Evolutionary conservation across 805 yeast genomes (phyloP), one percentile per base, ranked within the genome.

Genomic region (Lachancea thermotolerans): DNA sequence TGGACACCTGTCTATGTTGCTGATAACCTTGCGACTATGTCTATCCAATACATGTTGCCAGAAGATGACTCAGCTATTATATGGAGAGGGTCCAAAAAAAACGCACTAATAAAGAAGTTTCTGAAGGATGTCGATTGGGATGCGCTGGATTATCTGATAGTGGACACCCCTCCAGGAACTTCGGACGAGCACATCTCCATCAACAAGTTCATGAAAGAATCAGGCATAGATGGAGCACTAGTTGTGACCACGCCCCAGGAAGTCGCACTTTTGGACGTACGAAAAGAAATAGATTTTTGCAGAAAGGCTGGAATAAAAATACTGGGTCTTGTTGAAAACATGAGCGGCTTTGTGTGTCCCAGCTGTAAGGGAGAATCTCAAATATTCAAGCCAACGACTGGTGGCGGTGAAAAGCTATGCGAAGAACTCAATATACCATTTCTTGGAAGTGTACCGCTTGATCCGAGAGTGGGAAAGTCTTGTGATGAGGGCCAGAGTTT

Each of bases 261-360:
- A 63, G 98, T 91, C 16, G 95, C 99, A 0, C 68, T 93, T 35
- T 67, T 93, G 38, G 99, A 93, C 60, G 99, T 93, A 4, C 72
- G 99, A 46, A 93, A 93, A 65, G 99, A 93, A 60, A 86, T 93
- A 16, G 95, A 91, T 60, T 93, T 93, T 57, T 93, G 99, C 65
- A 73, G 80, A 36, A 93, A 93, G 64, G 98, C 98, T 1, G 82
- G 81, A 2, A 89, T 93, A 49, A 82, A 75, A 48, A 76, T 93
- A 2, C 64, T 93, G 37, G 99, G 99, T 0, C 66, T 93, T 11
- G 97, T 93, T 15, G 99, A 93, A 62, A 93, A 93, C 64, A 93
- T 93, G 99, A 79, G 96, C 8, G 99, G 99, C 2, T 93, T 93
- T 68, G 98, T 93, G 12, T 93, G 99, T 63, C 99, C 99, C 3